Conservation (phyloP, 2,329 filamentous ascomycete species). For the Calonectria hongkongensis region DNA sequence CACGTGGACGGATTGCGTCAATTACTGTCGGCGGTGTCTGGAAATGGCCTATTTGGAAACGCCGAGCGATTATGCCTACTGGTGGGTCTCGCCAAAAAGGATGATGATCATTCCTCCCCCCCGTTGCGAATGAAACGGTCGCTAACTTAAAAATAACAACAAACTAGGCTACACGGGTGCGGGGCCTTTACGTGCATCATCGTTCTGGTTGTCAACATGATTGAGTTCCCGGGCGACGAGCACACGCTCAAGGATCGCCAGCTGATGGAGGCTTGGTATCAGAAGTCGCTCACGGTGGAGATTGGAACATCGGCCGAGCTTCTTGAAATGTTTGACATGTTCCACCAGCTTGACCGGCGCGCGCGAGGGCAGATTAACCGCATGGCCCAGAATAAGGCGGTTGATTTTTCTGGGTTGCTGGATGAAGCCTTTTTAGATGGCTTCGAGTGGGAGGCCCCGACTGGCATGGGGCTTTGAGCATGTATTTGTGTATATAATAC, state of each 20-base stretch:
- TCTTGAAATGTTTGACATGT: constrained; percentile 37
- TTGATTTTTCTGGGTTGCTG: neutral
- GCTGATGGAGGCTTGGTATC: constrained; percentile 37
- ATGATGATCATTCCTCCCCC: too few species aligned
- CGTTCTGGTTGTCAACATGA: constrained; percentile 48
- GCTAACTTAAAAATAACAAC: neutral
- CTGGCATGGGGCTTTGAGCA: neutral
- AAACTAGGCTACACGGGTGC: constrained; percentile 45
- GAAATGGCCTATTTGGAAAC: constrained; percentile 26
- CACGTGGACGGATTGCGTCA: constrained; percentile 47
- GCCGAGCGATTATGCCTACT: constrained; percentile 44
- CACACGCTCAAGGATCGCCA: constrained; percentile 20
- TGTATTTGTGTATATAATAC: neutral
- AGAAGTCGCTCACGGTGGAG: constrained; percentile 19
- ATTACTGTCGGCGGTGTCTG: constrained; percentile 39
- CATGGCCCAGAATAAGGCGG: neutral
- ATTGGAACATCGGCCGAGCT: constrained; percentile 27
- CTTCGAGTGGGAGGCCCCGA: constrained; percentile 17
- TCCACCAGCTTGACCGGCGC: constrained; percentile 42
- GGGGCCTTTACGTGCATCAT: constrained; percentile 42
- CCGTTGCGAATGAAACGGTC: neutral
- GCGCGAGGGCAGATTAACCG: constrained; percentile 44
- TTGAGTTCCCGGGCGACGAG: constrained; percentile 45
- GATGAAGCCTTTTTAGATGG: constrained; percentile 17
- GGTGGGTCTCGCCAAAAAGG: constrained; percentile 35